Evolutionary conservation across 108 stramenopile species (phyloP), one percentile per base, ranked within the genome.

Genomic region (Fistulifera solaris): DNA sequence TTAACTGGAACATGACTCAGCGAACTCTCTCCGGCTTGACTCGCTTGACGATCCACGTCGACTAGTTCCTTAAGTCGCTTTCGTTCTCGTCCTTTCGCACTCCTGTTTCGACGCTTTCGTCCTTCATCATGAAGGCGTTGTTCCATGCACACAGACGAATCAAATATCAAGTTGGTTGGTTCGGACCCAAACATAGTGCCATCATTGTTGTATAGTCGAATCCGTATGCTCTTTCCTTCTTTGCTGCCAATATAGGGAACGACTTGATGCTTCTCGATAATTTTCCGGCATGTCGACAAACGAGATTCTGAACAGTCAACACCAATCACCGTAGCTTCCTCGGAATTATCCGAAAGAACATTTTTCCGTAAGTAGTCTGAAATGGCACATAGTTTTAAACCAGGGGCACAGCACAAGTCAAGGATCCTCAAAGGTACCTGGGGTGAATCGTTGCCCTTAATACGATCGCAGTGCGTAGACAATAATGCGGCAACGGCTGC

Each of bases 371-470:
- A 64, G 35, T 19, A 52, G 60, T 96, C 95, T 0, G 82, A 78
- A 28, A 96, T 71, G 54, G 68, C 70, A 52, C 83, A 83, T 1
- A 93, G 60, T 59, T 96, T 96, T 12, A 84, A 60, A 16, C 95
- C 90, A 8, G 95, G 95, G 46, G 77, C 78, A 54, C 88, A 93
- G 53, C 95, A 96, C 31, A 96, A 58, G 71, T 96, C 95, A 38
- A 96, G 62, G 4, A 93, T 72, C 13, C 86, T 70, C 12, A 88
- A 18, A 45, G 39, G 59, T 45, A 22, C 11, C 45, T 48, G 14
- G 38, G 16, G 44, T 19, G 11, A 11, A 45, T 45, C 11, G 44
- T 4, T 52, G 58, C 4, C 10, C 7, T 2, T 4, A 4, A 18
- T 3, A 61, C 63, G 55, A 52, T 76, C 77, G 48, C 74, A 68